Evolutionary conservation across 228 moss, liverwort and hornwort genomes (phyloP).

Genomic region (Sphagnum fallax): DNA sequence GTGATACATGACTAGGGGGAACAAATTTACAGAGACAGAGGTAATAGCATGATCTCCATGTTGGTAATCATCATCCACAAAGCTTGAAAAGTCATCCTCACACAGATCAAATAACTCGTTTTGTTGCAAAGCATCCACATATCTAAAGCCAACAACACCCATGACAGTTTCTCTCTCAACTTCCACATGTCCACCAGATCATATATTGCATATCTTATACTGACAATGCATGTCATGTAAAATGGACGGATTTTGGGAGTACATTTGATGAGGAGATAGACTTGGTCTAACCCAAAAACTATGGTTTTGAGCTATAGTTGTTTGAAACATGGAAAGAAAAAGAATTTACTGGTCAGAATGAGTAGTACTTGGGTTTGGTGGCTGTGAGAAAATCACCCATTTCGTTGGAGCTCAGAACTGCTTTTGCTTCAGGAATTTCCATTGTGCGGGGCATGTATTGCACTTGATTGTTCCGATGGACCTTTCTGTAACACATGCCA

Average conservation of each 20-base stretch:
- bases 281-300: not conserved
- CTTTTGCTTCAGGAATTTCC: slow-evolving; percentile 19
- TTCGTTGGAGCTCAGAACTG: slow-evolving; percentile 22
- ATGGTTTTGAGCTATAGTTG: too few relatives aligned
- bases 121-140: slow-evolving; percentile 85
- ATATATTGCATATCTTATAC: not conserved
- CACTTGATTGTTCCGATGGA: slow-evolving; percentile 63
- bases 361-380: slow-evolving; percentile 25
- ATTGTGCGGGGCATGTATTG: slow-evolving; percentile 56
- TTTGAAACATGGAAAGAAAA: not conserved
- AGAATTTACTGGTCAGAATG: too few relatives aligned
- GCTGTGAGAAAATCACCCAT: slow-evolving; percentile 47
- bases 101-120: slow-evolving; percentile 89
- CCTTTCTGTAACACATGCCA: slow-evolving; percentile 26
- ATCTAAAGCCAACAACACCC: slow-evolving; percentile 19
- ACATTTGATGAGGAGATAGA: not conserved
- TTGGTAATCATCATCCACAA: slow-evolving; percentile 77
- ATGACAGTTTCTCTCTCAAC: not conserved
- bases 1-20: too few relatives aligned
- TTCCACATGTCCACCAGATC: not conserved
- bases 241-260: too few relatives aligned
- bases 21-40: slow-evolving; percentile 40
- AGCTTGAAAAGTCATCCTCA: slow-evolving; percentile 83
- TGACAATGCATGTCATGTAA: too few relatives aligned
- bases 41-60: slow-evolving; percentile 66